phyloP scores from a whole-genome alignment of 116 monocot genomes.

The Thalassia testudinum region DNA sequence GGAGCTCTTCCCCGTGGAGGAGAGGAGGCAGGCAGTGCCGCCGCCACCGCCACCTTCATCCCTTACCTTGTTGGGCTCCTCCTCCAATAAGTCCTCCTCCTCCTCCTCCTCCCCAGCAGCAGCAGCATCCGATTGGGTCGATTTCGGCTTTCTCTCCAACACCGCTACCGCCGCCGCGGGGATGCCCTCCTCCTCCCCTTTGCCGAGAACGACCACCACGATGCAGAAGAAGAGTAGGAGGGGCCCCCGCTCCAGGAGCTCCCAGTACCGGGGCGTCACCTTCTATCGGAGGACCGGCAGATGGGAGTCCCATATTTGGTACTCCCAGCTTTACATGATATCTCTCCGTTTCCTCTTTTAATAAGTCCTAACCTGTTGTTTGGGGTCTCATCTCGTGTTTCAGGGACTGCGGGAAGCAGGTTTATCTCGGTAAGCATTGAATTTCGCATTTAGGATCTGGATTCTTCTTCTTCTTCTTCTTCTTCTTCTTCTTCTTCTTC shows the following conservation, averaged over 20 bases:
- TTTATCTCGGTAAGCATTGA: constrained; percentile 36
- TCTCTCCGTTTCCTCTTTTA: not conserved
- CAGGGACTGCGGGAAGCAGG: constrained; percentile 78
- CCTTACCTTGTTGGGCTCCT: not conserved
- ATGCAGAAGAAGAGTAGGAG: constrained; percentile 32
- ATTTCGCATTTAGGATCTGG: not conserved
- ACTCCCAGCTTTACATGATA: not conserved
- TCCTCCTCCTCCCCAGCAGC: not conserved
- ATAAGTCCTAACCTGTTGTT: no score
- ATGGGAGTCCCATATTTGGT: constrained; percentile 51
- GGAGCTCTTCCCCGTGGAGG: constrained; percentile 18
- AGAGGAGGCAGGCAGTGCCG: not conserved
- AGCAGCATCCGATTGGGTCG: not conserved
- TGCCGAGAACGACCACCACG: constrained; percentile 1
- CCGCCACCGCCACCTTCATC: not conserved
- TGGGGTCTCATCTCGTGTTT: no score
- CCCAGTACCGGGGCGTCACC: constrained; percentile 42
- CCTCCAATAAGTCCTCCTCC: not conserved
- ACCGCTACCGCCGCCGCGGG: not conserved
- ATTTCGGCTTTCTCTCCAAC: constrained; percentile 5
- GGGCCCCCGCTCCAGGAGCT: constrained; percentile 32
- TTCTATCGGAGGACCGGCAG: constrained; percentile 37
- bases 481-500: not conserved
- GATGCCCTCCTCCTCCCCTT: not conserved
- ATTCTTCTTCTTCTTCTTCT: not conserved